Percentiles rank a stretch among this genome's conserved stretches.
Conservation (phyloP, 2,329 filamentous ascomycete species). For the Arthroderma uncinatum region DNA sequence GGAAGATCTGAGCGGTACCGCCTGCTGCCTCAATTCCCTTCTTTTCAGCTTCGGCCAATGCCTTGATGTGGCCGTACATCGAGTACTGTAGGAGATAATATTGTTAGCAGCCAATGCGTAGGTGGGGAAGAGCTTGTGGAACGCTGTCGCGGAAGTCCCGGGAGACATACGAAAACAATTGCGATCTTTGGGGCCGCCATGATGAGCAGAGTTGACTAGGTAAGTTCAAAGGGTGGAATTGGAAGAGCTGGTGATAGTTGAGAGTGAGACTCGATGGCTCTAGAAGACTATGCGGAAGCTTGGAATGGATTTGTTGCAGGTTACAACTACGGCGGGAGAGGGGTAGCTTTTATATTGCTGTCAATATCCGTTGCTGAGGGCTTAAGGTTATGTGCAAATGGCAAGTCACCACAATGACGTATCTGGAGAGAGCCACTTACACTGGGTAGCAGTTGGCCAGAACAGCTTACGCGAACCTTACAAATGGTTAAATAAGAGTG, state of each 20-base stretch:
- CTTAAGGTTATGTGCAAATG: background rate
- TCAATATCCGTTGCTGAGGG: background rate
- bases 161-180: constrained; percentile 66
- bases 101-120: background rate
- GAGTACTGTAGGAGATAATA: constrained; percentile 55
- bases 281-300: background rate
- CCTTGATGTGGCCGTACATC: constrained; percentile 81
- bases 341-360: background rate
- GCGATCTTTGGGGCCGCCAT: constrained; percentile 81
- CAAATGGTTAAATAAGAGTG: background rate
- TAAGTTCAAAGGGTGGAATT: background rate
- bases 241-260: background rate
- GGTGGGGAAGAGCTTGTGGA: background rate
- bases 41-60: constrained; percentile 81
- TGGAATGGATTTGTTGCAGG: background rate
- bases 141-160: constrained; percentile 6
- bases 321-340: background rate
- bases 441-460: background rate
- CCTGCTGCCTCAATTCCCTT: constrained; percentile 80
- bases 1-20: constrained; percentile 68
- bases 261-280: background rate
- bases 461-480: constrained; percentile 2
- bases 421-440: background rate
- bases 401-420: background rate
- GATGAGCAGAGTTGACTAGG: background rate